Evolutionary conservation across 163 green algal genomes (phyloP).

Genomic region (Trebouxiophyceae sp.): DNA sequence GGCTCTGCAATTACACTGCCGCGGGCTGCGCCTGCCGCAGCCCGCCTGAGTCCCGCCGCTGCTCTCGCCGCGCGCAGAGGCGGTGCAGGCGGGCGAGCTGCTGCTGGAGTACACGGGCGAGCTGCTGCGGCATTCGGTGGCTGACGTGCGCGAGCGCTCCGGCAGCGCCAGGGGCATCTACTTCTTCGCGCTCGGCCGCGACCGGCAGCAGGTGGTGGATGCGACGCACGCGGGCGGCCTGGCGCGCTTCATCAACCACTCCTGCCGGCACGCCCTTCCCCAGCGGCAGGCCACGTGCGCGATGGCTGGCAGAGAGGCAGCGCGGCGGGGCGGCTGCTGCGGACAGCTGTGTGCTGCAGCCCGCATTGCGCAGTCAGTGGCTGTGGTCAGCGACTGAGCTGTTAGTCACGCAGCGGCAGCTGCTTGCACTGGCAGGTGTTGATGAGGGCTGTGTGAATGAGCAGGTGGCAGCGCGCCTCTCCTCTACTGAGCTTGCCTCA

Average conservation of each 20-base stretch:
- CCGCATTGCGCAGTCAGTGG: no score
- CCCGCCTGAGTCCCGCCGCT: background rate
- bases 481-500: no score
- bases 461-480: no score
- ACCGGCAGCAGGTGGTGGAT: conserved; percentile 44
- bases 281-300: no score
- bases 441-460: no score
- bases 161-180: conserved; percentile 26
- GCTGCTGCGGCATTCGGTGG: conserved; percentile 38
- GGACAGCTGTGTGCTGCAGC: no score
- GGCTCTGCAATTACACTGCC: background rate
- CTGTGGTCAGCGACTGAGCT: no score
- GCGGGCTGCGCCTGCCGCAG: background rate
- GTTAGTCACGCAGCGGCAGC: no score
- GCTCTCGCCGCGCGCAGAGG: conserved; percentile 8
- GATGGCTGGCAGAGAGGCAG: no score
- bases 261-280: conserved; percentile 33
- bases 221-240: conserved; percentile 52
- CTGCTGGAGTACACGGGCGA: conserved; percentile 58
- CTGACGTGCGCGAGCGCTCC: conserved; percentile 38
- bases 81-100: conserved; percentile 40
- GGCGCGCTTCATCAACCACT: conserved; percentile 59
- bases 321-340: no score
- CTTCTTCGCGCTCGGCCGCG: conserved; percentile 40
- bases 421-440: no score